Conservation (phyloP, 176 grass and related monocot species). For the Leersia perrieri region DNA sequence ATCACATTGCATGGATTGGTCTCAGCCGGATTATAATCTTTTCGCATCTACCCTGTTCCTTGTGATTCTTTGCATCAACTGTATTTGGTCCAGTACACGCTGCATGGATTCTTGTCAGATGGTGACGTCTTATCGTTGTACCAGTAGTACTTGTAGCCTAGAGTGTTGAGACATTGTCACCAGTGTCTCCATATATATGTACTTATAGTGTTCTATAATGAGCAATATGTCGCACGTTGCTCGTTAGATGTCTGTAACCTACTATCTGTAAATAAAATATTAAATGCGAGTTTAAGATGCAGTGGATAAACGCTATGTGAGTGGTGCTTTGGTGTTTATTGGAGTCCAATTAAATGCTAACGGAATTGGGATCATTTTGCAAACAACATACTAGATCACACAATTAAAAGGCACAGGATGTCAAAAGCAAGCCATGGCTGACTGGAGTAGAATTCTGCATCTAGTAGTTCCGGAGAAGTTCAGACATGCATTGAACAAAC, state of each 20-base stretch:
- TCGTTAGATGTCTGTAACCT: neutral
- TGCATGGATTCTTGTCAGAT: neutral
- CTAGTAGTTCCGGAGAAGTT: neutral
- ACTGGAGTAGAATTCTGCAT: neutral
- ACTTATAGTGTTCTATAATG: slow-evolving; percentile 17
- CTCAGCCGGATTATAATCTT: slow-evolving; percentile 68
- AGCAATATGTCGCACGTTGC: neutral
- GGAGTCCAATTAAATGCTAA: neutral
- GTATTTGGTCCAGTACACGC: neutral
- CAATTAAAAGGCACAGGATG: neutral
- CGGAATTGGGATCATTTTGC: neutral
- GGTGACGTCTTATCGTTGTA: neutral
- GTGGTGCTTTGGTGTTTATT: neutral
- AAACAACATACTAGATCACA: neutral
- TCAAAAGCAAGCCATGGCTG: neutral
- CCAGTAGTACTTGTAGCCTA: neutral
- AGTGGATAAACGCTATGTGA: neutral
- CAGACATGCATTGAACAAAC: slow-evolving; percentile 5
- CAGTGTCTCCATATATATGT: neutral
- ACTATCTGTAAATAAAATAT: neutral
- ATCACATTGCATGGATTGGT: slow-evolving; percentile 90
- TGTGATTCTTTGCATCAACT: neutral
- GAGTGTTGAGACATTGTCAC: neutral
- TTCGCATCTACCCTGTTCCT: neutral
- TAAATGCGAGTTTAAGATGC: neutral